Base-by-base conservation (phyloP, 2,329 filamentous ascomycete genomes). In the Aspergillus piperis region DNA sequence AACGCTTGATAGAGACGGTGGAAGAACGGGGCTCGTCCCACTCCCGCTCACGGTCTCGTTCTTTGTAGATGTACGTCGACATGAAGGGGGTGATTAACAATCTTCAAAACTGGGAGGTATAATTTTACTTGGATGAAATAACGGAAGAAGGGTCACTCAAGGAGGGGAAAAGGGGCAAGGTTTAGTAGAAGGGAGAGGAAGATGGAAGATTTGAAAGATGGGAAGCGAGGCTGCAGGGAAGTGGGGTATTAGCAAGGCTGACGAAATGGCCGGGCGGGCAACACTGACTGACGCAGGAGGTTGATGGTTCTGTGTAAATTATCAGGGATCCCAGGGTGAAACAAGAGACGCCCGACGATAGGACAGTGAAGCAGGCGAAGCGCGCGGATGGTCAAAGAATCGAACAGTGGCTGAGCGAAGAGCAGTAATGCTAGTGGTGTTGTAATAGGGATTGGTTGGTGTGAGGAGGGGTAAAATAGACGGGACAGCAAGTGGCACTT, bases 1-100 rank as follows among this genome's bases (percentile, higher is more conserved):
- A 88, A 68, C 85, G 84, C 70, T 84, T 85, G 66, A 88, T 82
- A 27, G 75, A 79, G 56, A 78, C 73, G 38, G 73, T 71, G 30
- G 73, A 70, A 61, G 75, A 73, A 57, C 77, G 74, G 62, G 72
- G 70, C 47, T 80, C 78, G 60, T 81, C 78, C 70, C 75, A 80
- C 54, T 77, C 73, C 25, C 74, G 74, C 38, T 75, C 75, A 54
- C 76, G 70, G 52, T 78, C 73, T 47, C 73, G 70, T 56, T 79
- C 76, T 71, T 74, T 71, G 67, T 77, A 75, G 21, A 69, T 63
- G 65, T 76, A 75, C 57, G 75, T 75, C 57, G 75, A 68, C 62
- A 64, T 66, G 61, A 62, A 59, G 66, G 56, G 59, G 44, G 38
- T 47, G 52, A 57, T 32, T 49, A 4, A 44, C 32, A 32, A 23